Base-by-base conservation (phyloP, 2,329 filamentous ascomycete species). In the Beauveria sp. region DNA sequence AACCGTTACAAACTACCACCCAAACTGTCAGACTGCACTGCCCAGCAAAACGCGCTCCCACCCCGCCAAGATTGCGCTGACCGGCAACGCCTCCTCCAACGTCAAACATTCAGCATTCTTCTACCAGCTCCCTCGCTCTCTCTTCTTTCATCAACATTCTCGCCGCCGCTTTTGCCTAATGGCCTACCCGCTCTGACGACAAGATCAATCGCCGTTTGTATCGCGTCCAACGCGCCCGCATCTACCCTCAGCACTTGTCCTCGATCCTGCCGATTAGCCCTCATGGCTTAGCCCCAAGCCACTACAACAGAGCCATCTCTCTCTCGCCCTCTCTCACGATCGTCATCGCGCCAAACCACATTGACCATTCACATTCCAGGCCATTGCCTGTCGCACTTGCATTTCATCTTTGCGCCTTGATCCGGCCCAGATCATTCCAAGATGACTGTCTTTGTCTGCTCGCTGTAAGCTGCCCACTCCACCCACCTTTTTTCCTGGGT, bases 371-470 rank as follows among this genome's bases (percentile, higher is more conserved):
- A 22, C 55, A 10, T 46, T 9, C 55, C 45, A 58, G 28, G 16
- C 45, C 30, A 20, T 28, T 20, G 43, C 28, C 54, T 47, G 12
- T 30, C 3, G 4, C 50, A 49, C n/a, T n/a, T 34, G 8, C 20
- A 26, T 38, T 22, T 8, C 45, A 58, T 38, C 12, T n/a, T 40
- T 26, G 16, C 2, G 16, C 24, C 40, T 59, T 30, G 16, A 22
- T 42, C 28, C 16, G 18, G 28, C 3, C 34, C 8, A 38, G 2
- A 18, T 26, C 20, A n/a, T 28, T 56, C 43, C 70, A 75, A 53
- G 60, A 76, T 76, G 74, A 76, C 74, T 14, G 74, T 76, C 68
- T 75, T 76, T 64, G 69, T 76, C 60, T 74, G 72, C 65, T 75
- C 74, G 34, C 72, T 76, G 74, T 76, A 72, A 62, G 74, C 70